Evolutionary conservation across 2,329 filamentous ascomycete species (phyloP), one percentile per base, ranked within the genome.

Genomic region (Cladophialophora bantiana): DNA sequence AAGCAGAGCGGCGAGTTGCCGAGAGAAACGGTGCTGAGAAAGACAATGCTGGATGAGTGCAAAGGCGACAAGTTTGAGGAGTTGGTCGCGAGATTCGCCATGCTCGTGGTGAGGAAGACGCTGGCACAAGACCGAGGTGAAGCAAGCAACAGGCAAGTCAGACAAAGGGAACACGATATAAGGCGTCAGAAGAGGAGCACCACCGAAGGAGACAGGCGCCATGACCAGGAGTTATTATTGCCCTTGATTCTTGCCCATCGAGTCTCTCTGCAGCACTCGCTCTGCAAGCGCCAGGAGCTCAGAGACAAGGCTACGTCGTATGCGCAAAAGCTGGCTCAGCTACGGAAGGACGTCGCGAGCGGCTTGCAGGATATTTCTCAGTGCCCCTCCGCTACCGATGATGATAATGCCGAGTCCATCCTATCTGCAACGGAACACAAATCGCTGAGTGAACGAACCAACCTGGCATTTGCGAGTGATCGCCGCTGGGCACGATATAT

Each of bases 1-100:
- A 98, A 98, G 82, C 96, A 96, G 81, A 92, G 88, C 80, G 94
- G 93, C 35, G 83, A 90, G 0, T 83, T 98, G 7, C 92, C 93
- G 2, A 85, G 92, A 58, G 93, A 97, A 74, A 86, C 87, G 0
- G 86, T 96, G 0, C 80, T 98, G 36, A 88, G 95, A 59, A 97
- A 97, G 81, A 96, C 93, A 0, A 97, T 97, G 92, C 83, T 99
- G 59, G 95, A 99, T 76, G 94, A 99, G 73, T 99, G 95, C 80
- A 94, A 91, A 71, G 94, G 94, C 5, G 93, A 97, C 62, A 89
- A 92, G 70, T 87, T 98, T 62, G 93, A 94, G 76, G 95, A 99
- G 75, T 81, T 97, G 1, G 83, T 98, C 34, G 88, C 92, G 2
- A 84, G 88, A 0, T 96, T 99, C 74, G 97, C 94, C 1, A 91